Conservation (phyloP, 441 rosid species). For the Erodium chrysanthum region DNA sequence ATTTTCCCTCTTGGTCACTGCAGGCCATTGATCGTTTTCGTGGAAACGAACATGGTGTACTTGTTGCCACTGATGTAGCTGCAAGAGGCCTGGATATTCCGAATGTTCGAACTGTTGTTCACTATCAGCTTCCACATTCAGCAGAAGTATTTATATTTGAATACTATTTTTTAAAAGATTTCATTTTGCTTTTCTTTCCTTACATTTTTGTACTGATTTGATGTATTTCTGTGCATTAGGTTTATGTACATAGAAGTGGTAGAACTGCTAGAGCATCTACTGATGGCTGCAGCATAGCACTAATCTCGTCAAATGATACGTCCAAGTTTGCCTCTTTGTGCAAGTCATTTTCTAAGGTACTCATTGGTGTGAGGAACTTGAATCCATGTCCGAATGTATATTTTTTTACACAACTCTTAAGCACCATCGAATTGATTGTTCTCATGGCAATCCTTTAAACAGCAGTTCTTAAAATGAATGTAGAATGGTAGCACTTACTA, state of each 20-base stretch:
- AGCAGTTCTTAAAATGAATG: not conserved
- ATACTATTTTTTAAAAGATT: conserved; percentile 6
- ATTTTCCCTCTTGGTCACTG: conserved; percentile 17
- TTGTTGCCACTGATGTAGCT: conserved; percentile 91
- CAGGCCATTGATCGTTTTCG: conserved; percentile 94
- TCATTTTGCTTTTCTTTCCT: conserved; percentile 9
- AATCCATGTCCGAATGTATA: not conserved
- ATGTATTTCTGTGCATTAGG: conserved; percentile 34
- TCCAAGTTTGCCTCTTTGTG: conserved; percentile 79
- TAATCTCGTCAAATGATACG: conserved; percentile 64
- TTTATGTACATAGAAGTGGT: conserved; percentile 98
- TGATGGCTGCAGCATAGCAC: conserved; percentile 93
- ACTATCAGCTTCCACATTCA: conserved; percentile 96
- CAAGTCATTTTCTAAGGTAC: conserved; percentile 85
- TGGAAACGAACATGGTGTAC: conserved; percentile 64
- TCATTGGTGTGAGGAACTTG: not conserved
- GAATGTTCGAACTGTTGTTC: conserved; percentile 83
- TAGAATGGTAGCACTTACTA: not conserved
- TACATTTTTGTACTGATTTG: not conserved
- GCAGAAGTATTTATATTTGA: conserved; percentile 61
- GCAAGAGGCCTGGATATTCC: conserved; percentile 98
- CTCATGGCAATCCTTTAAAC: not conserved
- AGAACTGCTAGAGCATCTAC: conserved; percentile 90
- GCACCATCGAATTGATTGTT: not conserved
- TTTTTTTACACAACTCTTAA: not conserved